phyloP scores from a whole-genome alignment of 225 moss, liverwort and hornwort genomes.

The Pleurozium schreberi region DNA sequence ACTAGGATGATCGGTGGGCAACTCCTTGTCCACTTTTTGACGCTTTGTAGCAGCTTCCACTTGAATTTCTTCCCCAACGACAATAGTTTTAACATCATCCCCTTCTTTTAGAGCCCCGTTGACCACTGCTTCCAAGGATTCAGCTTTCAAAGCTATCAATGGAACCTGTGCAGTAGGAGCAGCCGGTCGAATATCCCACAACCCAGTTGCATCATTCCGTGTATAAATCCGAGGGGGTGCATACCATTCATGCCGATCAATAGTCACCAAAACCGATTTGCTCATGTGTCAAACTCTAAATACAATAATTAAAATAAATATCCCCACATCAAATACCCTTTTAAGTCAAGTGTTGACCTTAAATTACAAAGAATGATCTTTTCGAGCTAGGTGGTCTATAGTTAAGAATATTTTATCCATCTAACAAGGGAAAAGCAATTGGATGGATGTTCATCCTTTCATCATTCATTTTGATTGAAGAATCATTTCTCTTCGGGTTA shows the following conservation, averaged over 20 bases:
- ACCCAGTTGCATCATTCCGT: constrained; percentile 67
- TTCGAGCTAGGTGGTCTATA: too few species aligned
- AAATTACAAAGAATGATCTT: too few species aligned
- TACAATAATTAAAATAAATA: too few species aligned
- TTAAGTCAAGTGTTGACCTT: too few species aligned
- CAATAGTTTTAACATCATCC: background rate
- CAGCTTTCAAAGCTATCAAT: background rate
- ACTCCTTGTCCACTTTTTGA: constrained; percentile 13
- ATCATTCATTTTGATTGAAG: too few species aligned
- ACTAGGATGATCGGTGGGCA: background rate
- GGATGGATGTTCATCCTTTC: too few species aligned
- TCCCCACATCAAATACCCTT: too few species aligned
- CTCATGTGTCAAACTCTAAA: constrained; percentile 78
- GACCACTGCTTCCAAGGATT: background rate
- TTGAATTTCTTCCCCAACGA: background rate
- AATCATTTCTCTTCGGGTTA: too few species aligned
- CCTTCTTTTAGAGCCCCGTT: background rate
- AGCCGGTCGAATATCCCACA: constrained; percentile 62
- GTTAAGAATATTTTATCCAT: too few species aligned
- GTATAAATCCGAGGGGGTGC: constrained; percentile 62
- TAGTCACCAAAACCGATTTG: constrained; percentile 82
- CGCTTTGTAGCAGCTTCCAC: constrained; percentile 24
- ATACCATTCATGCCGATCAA: constrained; percentile 90
- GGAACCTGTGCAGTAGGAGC: background rate
- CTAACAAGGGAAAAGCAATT: too few species aligned